Base-by-base conservation (phyloP, 768 basidiomycete genomes). In the Sarcodon aspratus region DNA sequence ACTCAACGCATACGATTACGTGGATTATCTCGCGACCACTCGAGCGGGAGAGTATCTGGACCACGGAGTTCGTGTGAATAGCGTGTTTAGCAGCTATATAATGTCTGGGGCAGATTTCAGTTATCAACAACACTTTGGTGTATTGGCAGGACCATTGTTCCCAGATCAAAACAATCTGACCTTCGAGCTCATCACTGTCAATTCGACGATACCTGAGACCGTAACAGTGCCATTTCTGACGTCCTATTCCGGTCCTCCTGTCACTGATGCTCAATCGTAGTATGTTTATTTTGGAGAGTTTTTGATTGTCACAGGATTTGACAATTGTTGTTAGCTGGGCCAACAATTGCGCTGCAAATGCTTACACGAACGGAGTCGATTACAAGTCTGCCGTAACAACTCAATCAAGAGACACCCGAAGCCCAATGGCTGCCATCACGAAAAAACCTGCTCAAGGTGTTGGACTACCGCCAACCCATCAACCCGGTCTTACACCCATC, bases 11-110 rank as follows among this genome's bases (percentile, higher is more conserved):
- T 80, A 72, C 53, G 64, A 61, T 35, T 82, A 81, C 54, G 72
- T 78, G 40, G 74, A 79, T 57, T 58, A 66, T 21, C 73, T 82
- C 44, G 80, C 81, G 2, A 60, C 61, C 36, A 79, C 75, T 3
- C 71, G 77, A n/a, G 74, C 75, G 5, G 79, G 81, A 3, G 80
- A 80, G 54, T 82, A 73, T 58, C 65, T 82, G 44, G 78, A 81
- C 57, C 78, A 79, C 53, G 75, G 75, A 32, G 69, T 82, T 40
- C 72, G 81, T 33, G 73, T 80, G 36, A 82, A 82, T 63, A 76
- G 73, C 36, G 79, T 75, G 3, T 75, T 78, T 62, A 75, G 70
- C 33, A 76, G 76, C 56, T 82, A 82, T 57, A 66, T 76, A 7
- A 54, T 66, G 36, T 47, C 51, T 11, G 67, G 59, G 9, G 66